Evolutionary conservation across 2,329 filamentous ascomycete genomes (phyloP).

Genomic region (Aspergillus jensenii): DNA sequence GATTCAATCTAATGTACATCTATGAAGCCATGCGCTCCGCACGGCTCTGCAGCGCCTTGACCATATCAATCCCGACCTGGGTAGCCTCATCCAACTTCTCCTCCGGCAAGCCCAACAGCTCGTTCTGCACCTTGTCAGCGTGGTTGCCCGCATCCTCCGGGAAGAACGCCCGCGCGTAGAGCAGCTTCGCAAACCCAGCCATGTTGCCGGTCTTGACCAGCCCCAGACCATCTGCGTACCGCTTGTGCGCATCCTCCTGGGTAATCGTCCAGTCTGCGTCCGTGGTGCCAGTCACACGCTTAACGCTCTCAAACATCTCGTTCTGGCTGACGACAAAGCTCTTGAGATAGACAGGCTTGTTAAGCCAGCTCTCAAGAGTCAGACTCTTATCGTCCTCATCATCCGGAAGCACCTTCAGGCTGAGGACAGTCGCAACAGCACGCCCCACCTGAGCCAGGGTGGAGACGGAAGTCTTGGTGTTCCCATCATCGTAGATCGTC

Average conservation of each 20-base stretch:
- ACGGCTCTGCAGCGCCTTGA: constrained; percentile 29
- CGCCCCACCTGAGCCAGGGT: constrained; percentile 59
- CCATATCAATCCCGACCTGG: constrained; percentile 49
- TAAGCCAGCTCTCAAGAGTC: constrained; percentile 47
- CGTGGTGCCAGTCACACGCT: constrained; percentile 57
- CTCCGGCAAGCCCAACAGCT: constrained; percentile 55
- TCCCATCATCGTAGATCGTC: constrained; percentile 58
- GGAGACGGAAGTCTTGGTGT: constrained; percentile 54
- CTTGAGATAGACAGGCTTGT: constrained; percentile 52
- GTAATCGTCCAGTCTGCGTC: constrained; percentile 62
- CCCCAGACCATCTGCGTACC: constrained; percentile 51
- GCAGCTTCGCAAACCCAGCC: constrained; percentile 48
- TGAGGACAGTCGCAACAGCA: constrained; percentile 55
- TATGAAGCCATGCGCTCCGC: constrained; percentile 28
- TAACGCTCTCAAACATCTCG: constrained; percentile 64
- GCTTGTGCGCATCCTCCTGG: constrained; percentile 47
- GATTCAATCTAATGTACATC: no score
- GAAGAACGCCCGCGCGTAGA: constrained; percentile 59
- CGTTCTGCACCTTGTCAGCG: constrained; percentile 52
- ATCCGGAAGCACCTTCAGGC: constrained; percentile 45
- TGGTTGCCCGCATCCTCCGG: constrained; percentile 42
- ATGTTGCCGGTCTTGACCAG: constrained; percentile 45
- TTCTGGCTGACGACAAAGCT: constrained; percentile 62
- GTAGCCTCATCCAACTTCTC: constrained; percentile 62
- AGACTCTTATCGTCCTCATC: constrained; percentile 35